Percentiles rank a stretch among this genome's conserved stretches.
phyloP scores from a whole-genome alignment of 345 rosid species.

The Eucalyptus pumila region DNA sequence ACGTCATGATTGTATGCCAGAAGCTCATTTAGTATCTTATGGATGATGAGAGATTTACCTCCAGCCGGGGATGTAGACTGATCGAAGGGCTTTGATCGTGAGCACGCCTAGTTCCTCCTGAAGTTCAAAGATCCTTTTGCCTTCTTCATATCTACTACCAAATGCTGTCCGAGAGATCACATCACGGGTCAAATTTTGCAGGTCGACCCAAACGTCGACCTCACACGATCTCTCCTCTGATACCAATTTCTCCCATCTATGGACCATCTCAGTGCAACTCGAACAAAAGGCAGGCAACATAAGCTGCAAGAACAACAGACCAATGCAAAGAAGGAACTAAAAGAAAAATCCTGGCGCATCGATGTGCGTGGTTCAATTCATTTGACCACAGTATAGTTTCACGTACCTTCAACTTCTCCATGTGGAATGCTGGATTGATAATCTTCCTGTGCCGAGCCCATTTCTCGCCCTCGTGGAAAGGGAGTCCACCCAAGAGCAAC shows the following conservation, averaged over 20 bases:
- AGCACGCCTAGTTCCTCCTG: background rate
- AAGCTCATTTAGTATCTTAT: background rate
- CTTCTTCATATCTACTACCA: constrained; percentile 2
- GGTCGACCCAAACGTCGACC: background rate
- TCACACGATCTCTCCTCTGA: background rate
- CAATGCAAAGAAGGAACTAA: background rate
- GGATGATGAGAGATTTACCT: background rate
- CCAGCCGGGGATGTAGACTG: background rate
- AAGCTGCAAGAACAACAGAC: background rate
- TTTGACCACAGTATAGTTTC: background rate
- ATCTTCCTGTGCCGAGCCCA: background rate
- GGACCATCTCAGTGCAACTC: background rate
- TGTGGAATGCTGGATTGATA: background rate
- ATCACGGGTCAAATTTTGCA: background rate
- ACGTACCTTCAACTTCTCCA: background rate
- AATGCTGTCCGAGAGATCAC: constrained; percentile 7
- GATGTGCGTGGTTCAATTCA: background rate
- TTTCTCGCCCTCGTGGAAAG: constrained; percentile 14
- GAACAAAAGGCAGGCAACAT: background rate
- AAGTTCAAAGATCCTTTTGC: background rate
- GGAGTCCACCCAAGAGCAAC: constrained; percentile 11
- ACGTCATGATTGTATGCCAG: background rate
- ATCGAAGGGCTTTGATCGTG: background rate
- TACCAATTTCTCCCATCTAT: background rate
- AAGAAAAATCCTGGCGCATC: background rate